Conservation (phyloP, 164 flowering plant species). For the Chloranthus sessilifolius region DNA sequence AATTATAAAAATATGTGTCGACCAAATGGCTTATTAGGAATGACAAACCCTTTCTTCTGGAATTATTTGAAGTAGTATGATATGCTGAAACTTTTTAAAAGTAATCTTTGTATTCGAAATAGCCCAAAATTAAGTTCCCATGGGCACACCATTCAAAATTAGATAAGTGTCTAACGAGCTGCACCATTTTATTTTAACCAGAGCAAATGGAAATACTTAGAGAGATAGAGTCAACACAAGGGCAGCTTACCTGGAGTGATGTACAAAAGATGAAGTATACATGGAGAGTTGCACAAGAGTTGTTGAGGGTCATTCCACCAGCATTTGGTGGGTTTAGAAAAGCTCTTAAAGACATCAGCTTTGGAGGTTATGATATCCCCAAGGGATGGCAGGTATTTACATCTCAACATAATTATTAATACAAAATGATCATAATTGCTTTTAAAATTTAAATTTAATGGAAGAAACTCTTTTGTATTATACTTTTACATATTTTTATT, state of each 20-base stretch:
- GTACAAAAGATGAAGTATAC: constrained; percentile 28
- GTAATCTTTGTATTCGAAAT: neutral
- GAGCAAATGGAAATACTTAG: neutral
- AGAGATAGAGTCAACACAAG: too few relatives aligned
- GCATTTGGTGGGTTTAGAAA: constrained; percentile 19
- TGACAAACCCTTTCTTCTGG: too few relatives aligned
- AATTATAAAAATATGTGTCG: too few relatives aligned
- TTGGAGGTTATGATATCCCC: constrained; percentile 13
- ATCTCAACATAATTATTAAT: too few relatives aligned
- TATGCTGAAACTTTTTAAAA: too few relatives aligned
- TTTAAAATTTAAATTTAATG: too few relatives aligned
- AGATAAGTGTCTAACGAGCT: neutral
- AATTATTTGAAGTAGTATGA: too few relatives aligned
- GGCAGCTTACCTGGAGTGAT: constrained; percentile 22
- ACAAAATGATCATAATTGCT: too few relatives aligned
- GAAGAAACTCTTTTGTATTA: too few relatives aligned
- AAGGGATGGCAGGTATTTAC: constrained; percentile 7
- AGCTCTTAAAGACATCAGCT: constrained; percentile 14
- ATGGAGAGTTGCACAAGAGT: constrained; percentile 18
- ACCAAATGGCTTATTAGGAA: too few relatives aligned
- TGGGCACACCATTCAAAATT: neutral
- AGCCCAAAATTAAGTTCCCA: neutral
- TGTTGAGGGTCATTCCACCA: constrained; percentile 26
- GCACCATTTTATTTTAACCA: neutral
- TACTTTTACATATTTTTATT: too few relatives aligned